phyloP scores from a whole-genome alignment of 2,329 filamentous ascomycete genomes.

The Neopestalotiopsis rosae region DNA sequence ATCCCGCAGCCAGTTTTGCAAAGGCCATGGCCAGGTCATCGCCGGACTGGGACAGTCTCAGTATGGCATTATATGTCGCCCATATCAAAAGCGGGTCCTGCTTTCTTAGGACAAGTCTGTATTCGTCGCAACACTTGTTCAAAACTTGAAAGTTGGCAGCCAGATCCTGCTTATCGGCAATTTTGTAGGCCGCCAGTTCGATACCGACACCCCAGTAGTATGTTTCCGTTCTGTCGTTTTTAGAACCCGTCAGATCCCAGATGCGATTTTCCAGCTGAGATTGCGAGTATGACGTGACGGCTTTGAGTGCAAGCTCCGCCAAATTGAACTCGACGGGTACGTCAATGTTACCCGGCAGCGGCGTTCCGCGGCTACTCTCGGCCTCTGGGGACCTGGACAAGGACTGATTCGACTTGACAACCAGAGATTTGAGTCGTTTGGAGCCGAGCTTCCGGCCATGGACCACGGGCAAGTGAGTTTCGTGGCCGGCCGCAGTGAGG shows the following conservation, averaged over 20 bases:
- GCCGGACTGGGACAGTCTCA: not conserved
- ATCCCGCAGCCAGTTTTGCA: slow-evolving; percentile 1
- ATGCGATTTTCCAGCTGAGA: not conserved
- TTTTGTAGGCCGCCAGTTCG: slow-evolving; percentile 8
- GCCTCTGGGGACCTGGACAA: not conserved
- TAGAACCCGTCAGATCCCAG: not conserved
- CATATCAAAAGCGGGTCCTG: slow-evolving; percentile 4
- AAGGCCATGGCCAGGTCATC: slow-evolving; percentile 10
- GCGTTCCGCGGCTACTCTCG: not conserved
- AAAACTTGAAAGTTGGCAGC: slow-evolving; percentile 11
- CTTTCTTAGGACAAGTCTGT: not conserved
- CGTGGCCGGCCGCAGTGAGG: not conserved
- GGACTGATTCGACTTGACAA: not conserved
- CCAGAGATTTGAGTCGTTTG: slow-evolving; percentile 10
- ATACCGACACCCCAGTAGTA: not conserved
- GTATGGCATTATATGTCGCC: slow-evolving; percentile 4
- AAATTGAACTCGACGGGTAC: not conserved
- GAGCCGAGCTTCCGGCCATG: slow-evolving; percentile 9
- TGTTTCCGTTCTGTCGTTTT: slow-evolving; percentile 2
- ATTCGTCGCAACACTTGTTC: slow-evolving; percentile 14
- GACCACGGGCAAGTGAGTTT: slow-evolving; percentile 7
- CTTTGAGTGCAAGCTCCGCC: not conserved
- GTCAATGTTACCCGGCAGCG: not conserved
- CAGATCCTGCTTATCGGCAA: not conserved
- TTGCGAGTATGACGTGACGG: not conserved